phyloP scores from a whole-genome alignment of 164 flowering plant genomes.

The Stephania cephalantha region DNA sequence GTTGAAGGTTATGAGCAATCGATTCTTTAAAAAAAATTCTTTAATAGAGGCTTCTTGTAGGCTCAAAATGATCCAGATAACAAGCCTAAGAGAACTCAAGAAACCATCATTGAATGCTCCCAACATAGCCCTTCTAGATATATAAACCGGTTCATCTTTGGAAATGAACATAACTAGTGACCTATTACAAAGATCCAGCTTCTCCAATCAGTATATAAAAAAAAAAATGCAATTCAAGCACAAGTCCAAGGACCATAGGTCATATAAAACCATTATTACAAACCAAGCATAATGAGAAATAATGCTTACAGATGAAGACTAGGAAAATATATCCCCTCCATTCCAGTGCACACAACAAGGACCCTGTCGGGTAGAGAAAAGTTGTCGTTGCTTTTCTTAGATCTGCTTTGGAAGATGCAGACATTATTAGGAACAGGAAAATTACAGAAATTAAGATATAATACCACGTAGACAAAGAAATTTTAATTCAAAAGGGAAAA shows the following conservation, averaged over 20 bases:
- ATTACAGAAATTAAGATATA: background rate
- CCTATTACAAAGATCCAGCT: background rate
- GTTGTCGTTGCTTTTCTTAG: constrained; percentile 19
- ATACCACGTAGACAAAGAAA: background rate
- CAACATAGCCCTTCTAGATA: background rate
- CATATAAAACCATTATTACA: background rate
- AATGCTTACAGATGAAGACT: constrained; percentile 67
- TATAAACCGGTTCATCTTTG: background rate
- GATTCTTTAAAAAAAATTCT: no score
- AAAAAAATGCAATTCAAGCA: background rate
- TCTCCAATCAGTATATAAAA: background rate
- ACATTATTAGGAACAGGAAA: background rate
- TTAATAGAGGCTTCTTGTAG: no score
- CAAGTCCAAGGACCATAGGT: background rate
- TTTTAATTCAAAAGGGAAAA: background rate
- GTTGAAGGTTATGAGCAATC: no score
- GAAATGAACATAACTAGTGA: background rate
- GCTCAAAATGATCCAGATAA: no score
- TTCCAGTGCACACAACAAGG: constrained; percentile 70
- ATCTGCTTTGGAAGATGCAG: constrained; percentile 31
- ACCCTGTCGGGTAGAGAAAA: constrained; percentile 37
- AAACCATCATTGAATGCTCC: background rate
- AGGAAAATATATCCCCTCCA: constrained; percentile 80
- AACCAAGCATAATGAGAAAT: background rate
- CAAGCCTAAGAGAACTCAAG: no score